phyloP scores from a whole-genome alignment of 306 rosid genomes.

The Vachellia pachyceras region DNA sequence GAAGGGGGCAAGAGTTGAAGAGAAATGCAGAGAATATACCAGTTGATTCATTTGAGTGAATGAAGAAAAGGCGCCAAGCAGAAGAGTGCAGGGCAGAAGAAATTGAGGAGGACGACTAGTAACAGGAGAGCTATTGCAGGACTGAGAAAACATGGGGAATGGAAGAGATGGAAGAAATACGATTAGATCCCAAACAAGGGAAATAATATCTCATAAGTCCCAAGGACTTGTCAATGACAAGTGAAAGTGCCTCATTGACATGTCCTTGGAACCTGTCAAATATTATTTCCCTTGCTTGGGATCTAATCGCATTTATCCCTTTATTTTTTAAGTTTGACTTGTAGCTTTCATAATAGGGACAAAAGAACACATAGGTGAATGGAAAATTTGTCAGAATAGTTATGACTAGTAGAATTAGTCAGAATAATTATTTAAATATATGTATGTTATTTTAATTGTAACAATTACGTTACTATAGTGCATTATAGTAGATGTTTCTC shows the following conservation, averaged over 20 bases:
- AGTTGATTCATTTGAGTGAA: not conserved
- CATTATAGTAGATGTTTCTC: not conserved
- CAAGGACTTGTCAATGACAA: too few relatives aligned
- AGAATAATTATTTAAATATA: not conserved
- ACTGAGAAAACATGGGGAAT: not conserved
- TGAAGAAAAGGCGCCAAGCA: not conserved
- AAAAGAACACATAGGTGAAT: not conserved
- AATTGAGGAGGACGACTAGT: not conserved
- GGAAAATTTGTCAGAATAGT: not conserved
- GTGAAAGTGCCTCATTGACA: too few relatives aligned
- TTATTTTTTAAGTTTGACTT: not conserved
- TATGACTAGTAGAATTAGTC: not conserved
- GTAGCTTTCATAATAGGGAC: not conserved
- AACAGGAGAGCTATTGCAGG: not conserved
- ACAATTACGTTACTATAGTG: not conserved
- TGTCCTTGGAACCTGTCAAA: too few relatives aligned
- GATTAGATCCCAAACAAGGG: too few relatives aligned
- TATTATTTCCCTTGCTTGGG: too few relatives aligned
- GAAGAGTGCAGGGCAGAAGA: not conserved
- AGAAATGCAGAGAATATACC: not conserved
- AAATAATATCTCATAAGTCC: too few relatives aligned
- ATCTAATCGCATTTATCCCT: too few relatives aligned
- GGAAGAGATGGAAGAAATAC: not conserved
- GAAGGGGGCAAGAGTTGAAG: not conserved
- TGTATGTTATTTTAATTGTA: not conserved